A percentile compares a stretch with the other conserved stretches of the same genome.
phyloP scores from a whole-genome alignment of 306 rosid genomes.

The Trifolium pratense region DNA sequence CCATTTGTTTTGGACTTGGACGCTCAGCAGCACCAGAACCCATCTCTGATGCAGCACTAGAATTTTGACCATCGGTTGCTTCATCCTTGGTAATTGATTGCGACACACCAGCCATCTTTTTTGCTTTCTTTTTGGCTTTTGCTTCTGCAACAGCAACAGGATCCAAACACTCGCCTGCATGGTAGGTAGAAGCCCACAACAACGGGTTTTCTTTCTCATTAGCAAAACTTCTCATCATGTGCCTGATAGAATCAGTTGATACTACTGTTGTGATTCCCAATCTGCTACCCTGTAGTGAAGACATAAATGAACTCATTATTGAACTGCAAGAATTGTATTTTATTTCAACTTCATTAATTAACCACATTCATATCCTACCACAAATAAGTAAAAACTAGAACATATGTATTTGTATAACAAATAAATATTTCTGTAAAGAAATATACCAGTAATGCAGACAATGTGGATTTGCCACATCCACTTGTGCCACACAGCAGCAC shows the following conservation, averaged over 20 bases:
- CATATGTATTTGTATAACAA: constrained; percentile 33
- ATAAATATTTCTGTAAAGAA: constrained; percentile 37
- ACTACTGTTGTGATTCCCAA: constrained; percentile 93
- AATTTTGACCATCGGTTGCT: constrained; percentile 44
- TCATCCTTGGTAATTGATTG: constrained; percentile 62
- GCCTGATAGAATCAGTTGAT: constrained; percentile 94
- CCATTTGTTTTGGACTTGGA: constrained; percentile 86
- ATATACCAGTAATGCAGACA: constrained; percentile 94
- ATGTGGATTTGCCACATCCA: constrained; percentile 97
- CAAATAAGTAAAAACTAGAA: constrained; percentile 40
- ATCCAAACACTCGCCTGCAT: constrained; percentile 97
- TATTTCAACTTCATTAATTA: constrained; percentile 28
- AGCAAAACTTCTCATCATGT: constrained; percentile 99
- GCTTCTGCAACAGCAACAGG: constrained; percentile 90
- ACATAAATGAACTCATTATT: constrained; percentile 38
- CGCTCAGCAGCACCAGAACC: constrained; percentile 54
- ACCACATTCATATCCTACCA: constrained; percentile 30
- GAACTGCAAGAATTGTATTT: constrained; percentile 25
- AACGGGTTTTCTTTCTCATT: constrained; percentile 90
- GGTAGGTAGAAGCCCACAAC: constrained; percentile 97
- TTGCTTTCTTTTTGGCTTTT: constrained; percentile 75
- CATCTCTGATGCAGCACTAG: constrained; percentile 56
- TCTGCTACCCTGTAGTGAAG: constrained; percentile 77
- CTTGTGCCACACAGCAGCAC: constrained; percentile 94
- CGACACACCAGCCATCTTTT: constrained; percentile 70